Conservation (phyloP, 106 monocot species). For the Vanilla planifolia region DNA sequence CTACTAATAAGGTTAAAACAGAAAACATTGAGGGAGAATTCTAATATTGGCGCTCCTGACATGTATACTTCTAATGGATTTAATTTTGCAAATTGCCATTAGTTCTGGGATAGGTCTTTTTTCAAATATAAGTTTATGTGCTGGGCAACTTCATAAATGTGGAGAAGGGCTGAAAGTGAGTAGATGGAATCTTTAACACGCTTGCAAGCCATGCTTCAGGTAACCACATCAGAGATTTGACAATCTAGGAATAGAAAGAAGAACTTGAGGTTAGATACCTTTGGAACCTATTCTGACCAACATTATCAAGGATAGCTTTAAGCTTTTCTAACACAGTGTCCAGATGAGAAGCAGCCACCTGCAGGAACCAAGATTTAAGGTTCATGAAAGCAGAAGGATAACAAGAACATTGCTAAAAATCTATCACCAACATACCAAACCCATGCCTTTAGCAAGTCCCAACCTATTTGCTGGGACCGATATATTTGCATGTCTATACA, state of each 20-base stretch:
- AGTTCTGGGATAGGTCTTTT: too few relatives aligned
- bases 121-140: too few relatives aligned
- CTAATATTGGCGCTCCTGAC: too few relatives aligned
- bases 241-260: background rate
- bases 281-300: constrained; percentile 63
- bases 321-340: constrained; percentile 88
- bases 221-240: too few relatives aligned
- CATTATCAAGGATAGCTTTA: constrained; percentile 82
- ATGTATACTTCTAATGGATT: too few relatives aligned
- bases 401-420: background rate
- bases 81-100: too few relatives aligned
- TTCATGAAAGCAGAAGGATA: constrained; percentile 4
- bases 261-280: constrained; percentile 30
- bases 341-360: constrained; percentile 96
- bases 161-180: too few relatives aligned
- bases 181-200: too few relatives aligned
- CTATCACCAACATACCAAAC: constrained; percentile 65
- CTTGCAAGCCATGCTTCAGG: too few relatives aligned
- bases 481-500: constrained; percentile 82
- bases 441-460: constrained; percentile 96
- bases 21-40: too few relatives aligned
- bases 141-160: too few relatives aligned
- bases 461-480: constrained; percentile 82
- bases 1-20: too few relatives aligned
- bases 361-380: constrained; percentile 5